Evolutionary conservation across 768 basidiomycete genomes (phyloP), one percentile per base, ranked within the genome.

Genomic region (Suillus alpinus): DNA sequence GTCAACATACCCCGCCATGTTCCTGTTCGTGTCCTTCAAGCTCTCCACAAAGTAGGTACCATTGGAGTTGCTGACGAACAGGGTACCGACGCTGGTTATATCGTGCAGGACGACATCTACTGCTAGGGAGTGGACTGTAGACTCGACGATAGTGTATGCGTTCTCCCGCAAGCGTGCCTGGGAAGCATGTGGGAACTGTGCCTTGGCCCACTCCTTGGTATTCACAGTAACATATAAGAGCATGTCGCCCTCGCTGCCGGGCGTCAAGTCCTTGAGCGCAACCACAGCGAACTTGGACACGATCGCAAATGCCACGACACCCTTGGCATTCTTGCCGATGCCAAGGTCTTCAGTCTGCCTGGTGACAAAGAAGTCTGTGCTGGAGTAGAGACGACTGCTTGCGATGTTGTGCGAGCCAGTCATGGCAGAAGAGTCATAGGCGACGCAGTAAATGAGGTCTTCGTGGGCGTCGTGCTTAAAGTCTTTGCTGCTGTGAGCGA

Each of bases 41-140:
- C 91, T 90, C 75, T 95, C 84, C 10, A 94, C 90, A 72, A 98
- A 99, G 75, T 86, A 95, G 14, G 95, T 97, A 4, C 97, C 97
- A 67, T 98, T 95, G 40, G 91, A 93, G 74, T 98, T 97, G 76
- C 89, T 92, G 58, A 96, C 89, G 78, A 98, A 99, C 14, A 99
- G 77, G 2, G 96, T 98, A 2, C 97, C 97, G 46, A 95, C 84
- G 10, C 78, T 73, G 59, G 76, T 76, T 53, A 77, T 73, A 63
- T 88, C 84, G 59, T 87, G 85, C 9, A 92, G 81, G 56, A 96
- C 85, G 50, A 98, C 95, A 69, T 99, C 97, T 41, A 99, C 92
- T 4, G 90, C 93, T 29, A 99, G 82, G 7, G 95, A 98, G 71
- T 98, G 94, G 0, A 88, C 87, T 9, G 94, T 95, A 4, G 89